Conservation (phyloP, 2,329 filamentous ascomycete genomes). For the Chrysosporium queenslandicum region DNA sequence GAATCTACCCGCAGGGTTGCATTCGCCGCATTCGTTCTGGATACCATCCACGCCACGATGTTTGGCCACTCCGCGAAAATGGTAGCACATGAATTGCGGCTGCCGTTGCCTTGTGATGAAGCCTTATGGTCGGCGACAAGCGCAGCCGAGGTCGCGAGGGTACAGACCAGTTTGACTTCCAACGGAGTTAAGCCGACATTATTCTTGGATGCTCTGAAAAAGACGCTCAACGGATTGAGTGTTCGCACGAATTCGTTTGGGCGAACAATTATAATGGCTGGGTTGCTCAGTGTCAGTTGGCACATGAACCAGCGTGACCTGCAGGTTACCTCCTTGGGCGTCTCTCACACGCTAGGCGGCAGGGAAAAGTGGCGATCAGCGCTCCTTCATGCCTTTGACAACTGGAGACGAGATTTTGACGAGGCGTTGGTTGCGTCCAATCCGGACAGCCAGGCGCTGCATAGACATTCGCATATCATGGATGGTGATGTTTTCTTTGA, state of each 20-base stretch:
- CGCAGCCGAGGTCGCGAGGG: constrained; percentile 71
- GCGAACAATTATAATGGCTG: constrained; percentile 86
- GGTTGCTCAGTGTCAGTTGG: constrained; percentile 86
- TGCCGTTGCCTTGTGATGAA: constrained; percentile 87
- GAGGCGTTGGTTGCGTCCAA: constrained; percentile 54
- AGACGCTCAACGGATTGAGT: constrained; percentile 71
- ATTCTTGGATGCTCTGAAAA: constrained; percentile 84
- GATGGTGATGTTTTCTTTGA: constrained; percentile 69
- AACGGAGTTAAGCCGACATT: constrained; percentile 73
- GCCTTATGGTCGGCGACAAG: constrained; percentile 83
- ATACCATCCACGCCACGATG: constrained; percentile 94
- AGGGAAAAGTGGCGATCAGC: constrained; percentile 85
- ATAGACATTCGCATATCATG: constrained; percentile 19
- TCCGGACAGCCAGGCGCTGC: constrained; percentile 25
- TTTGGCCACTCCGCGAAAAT: constrained; percentile 95
- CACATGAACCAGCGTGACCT: constrained; percentile 95
- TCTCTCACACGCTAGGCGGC: constrained; percentile 68
- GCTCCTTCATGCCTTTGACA: constrained; percentile 78
- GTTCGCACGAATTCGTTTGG: constrained; percentile 91
- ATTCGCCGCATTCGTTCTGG: constrained; percentile 88
- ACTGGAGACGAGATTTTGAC: constrained; percentile 90
- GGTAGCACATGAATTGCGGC: constrained; percentile 89
- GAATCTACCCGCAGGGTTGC: constrained; percentile 83
- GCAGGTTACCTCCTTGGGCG: constrained; percentile 78
- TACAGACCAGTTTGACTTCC: constrained; percentile 68